A percentile compares a stretch with the other conserved stretches of the same genome.
Conservation (phyloP, 2,329 filamentous ascomycete species). For the Tolypocladium nubicola region DNA sequence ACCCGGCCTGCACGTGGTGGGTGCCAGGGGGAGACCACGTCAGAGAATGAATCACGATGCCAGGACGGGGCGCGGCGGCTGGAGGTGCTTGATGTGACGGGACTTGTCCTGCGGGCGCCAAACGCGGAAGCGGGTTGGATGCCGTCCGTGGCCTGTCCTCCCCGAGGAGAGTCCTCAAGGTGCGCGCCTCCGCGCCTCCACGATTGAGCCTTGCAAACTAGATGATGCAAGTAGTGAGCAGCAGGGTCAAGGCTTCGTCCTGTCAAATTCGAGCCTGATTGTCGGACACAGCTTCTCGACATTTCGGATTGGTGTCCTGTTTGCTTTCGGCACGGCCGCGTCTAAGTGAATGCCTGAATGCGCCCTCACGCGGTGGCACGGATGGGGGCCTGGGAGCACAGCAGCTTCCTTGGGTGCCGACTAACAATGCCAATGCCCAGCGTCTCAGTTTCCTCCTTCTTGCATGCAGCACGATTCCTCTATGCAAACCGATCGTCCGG, state of each 20-base stretch:
- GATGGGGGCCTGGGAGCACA: too few relatives aligned
- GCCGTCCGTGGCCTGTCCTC: neutral
- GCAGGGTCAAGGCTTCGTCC: neutral
- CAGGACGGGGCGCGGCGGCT: neutral
- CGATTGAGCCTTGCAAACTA: neutral
- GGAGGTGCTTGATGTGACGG: neutral
- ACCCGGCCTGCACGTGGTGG: neutral
- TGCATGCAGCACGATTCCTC: neutral
- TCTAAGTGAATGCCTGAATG: neutral
- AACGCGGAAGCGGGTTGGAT: neutral
- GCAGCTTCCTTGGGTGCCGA: neutral
- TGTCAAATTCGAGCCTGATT: neutral
- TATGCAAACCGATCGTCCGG: neutral
- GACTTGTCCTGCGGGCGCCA: neutral
- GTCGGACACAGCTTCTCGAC: neutral
- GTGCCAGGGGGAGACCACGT: neutral
- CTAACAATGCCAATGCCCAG: neutral
- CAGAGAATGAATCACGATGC: neutral
- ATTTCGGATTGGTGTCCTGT: neutral
- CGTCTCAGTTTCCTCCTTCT: neutral
- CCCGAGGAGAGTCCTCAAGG: neutral
- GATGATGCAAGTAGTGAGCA: neutral
- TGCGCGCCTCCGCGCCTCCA: neutral
- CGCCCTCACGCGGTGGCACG: too few relatives aligned
- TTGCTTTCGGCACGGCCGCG: neutral